Conservation (phyloP, 306 rosid genomes). For the Vigna mungo region DNA sequence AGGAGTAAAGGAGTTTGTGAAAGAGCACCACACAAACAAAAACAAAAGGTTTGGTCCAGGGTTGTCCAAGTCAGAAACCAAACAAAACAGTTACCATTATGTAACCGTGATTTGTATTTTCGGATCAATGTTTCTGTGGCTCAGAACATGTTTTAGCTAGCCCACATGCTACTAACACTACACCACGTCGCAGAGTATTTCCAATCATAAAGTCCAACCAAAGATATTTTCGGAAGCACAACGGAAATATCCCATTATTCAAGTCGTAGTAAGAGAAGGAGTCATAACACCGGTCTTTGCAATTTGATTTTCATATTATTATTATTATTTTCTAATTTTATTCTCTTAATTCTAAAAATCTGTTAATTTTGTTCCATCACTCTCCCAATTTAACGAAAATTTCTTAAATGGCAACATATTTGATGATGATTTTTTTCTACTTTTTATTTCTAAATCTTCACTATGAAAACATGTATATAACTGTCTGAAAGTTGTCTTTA, state of each 20-base stretch:
- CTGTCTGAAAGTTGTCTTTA: background rate
- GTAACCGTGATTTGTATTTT: background rate
- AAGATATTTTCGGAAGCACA: conserved; percentile 40
- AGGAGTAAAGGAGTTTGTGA: background rate
- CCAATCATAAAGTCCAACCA: background rate
- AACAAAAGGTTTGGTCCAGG: background rate
- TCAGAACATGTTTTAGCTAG: background rate
- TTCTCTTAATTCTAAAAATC: background rate
- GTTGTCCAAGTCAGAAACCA: conserved; percentile 1
- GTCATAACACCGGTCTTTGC: background rate
- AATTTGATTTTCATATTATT: background rate
- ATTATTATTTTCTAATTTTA: background rate
- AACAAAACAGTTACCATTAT: background rate
- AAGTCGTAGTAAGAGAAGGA: background rate
- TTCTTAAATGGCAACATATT: background rate
- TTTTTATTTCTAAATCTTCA: background rate
- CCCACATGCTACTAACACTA: background rate
- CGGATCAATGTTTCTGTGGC: background rate
- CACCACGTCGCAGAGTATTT: background rate
- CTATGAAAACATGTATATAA: background rate
- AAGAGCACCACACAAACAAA: background rate
- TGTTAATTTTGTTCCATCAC: background rate
- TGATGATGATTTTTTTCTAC: background rate
- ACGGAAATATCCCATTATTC: background rate
- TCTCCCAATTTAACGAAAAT: background rate